Percentiles rank a stretch among this genome's conserved stretches.
Evolutionary conservation across 2,329 filamentous ascomycete species (phyloP).

Genomic region (Leptographium radiaticola): DNA sequence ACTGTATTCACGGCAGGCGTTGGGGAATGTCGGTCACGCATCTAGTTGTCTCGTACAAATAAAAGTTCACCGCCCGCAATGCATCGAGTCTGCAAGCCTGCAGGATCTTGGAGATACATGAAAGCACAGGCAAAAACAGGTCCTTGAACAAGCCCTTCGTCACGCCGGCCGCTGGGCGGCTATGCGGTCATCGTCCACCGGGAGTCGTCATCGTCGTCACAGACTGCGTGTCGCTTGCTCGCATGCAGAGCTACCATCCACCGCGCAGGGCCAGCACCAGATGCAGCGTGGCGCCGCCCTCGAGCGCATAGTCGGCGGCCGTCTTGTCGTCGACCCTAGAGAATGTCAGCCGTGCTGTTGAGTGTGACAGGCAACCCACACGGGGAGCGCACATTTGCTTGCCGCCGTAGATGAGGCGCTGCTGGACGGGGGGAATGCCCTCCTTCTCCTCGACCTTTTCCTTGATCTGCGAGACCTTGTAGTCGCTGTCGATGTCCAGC

Average conservation of each 20-base stretch:
- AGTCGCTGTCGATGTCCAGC: conserved; percentile 87
- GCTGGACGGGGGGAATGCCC: conserved; percentile 92
- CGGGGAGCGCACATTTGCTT: conserved; percentile 73
- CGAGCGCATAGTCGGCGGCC: conserved; percentile 77
- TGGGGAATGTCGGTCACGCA: too few species aligned
- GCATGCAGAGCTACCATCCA: conserved; percentile 20
- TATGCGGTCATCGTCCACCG: background rate
- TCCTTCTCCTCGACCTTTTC: conserved; percentile 99
- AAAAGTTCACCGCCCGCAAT: too few species aligned
- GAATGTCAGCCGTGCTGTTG: background rate
- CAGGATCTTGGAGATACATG: too few species aligned
- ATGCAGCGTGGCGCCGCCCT: conserved; percentile 87
- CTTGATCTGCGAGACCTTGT: conserved; percentile 95
- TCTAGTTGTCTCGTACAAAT: too few species aligned
- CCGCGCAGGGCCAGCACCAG: conserved; percentile 89
- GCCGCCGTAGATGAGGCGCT: conserved; percentile 88
- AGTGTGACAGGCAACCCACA: too few species aligned
- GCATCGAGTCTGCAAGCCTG: too few species aligned
- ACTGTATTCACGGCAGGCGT: too few species aligned
- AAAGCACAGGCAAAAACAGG: too few species aligned
- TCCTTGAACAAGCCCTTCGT: too few species aligned
- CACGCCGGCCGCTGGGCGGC: too few species aligned
- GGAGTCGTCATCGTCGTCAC: background rate
- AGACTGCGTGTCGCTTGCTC: too few species aligned
- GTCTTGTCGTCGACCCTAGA: conserved; percentile 88